Evolutionary conservation across 2,329 filamentous ascomycete species (phyloP).

Genomic region (Didymella pomorum): DNA sequence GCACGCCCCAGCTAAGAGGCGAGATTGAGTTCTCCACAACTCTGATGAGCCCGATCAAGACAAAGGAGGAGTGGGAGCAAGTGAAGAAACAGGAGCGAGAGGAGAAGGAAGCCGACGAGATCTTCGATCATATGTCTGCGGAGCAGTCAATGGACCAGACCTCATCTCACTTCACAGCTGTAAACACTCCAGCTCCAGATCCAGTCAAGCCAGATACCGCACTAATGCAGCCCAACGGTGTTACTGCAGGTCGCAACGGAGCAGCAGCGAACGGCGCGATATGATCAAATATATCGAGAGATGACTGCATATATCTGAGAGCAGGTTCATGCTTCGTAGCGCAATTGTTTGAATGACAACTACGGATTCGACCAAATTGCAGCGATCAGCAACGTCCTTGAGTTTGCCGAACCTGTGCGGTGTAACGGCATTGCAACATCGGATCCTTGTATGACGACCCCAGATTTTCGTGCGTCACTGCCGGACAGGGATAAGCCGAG

Average conservation of each 20-base stretch:
- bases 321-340: no score
- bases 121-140: slow-evolving; percentile 7
- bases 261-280: neutral
- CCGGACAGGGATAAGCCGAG: slow-evolving; percentile 2
- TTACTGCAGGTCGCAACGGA: neutral
- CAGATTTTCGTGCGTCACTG: slow-evolving; percentile 10
- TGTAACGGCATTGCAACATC: slow-evolving; percentile 23
- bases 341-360: neutral
- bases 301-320: neutral
- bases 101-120: slow-evolving; percentile 12
- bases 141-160: slow-evolving; percentile 15
- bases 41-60: slow-evolving; percentile 20
- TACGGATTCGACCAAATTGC: neutral
- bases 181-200: neutral
- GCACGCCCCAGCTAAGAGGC: slow-evolving; percentile 26
- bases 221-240: neutral
- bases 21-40: slow-evolving; percentile 23
- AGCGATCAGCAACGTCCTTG: neutral
- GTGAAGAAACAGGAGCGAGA: slow-evolving; percentile 16
- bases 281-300: neutral
- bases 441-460: slow-evolving; percentile 26
- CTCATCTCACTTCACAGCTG: slow-evolving; percentile 15
- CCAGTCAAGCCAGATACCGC: neutral
- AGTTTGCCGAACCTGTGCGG: slow-evolving; percentile 1
- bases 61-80: slow-evolving; percentile 15